Base-by-base conservation (phyloP, 257 asterid species). In the Ajuga chamaepitys region DNA sequence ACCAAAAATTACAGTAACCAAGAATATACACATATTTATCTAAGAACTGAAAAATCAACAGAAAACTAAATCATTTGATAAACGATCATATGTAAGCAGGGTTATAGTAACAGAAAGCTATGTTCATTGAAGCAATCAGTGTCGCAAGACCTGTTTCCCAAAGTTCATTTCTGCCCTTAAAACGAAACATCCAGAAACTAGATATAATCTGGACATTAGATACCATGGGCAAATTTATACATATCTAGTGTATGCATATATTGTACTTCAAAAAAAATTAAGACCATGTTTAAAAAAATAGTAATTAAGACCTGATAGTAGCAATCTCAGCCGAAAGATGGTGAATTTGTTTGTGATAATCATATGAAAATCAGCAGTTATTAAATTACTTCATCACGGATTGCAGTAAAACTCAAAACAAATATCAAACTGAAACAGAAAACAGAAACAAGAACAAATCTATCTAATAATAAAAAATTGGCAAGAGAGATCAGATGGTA, bases 261-360 rank as follows among this genome's bases (percentile, higher is more conserved):
- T n/a, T n/a, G n/a, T n/a, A n/a, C n/a, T n/a, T n/a, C n/a, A n/a
- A n/a, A n/a, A n/a, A n/a, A n/a, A n/a, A n/a, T n/a, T n/a, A n/a
- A n/a, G n/a, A n/a, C n/a, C n/a, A 41, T 14, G 1, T 16, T 9
- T 5, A 16, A 1, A 32, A 37, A 26, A 10, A 14, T 4, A 22
- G 42, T 0, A 14, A 2, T 24, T 3, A 9, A 17, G 26, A 38
- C 21, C 0, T 2, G 25, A 60, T 0, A 25, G 9, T 14, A 59
- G 75, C 88, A 82, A 80, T 82, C 92, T 77, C 96, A 86, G 88
- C 73, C 88, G 83, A 88, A 84, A 86, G 89, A 88, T 88, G 84
- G 95, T 85, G 95, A 83, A 41, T 40, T 57, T 47, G 7, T 62
- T 65, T 53, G 70, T 20, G 50, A 64, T 82, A 78, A 87, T 82